phyloP scores from a whole-genome alignment of 805 yeast genomes.

The Yarrowia yakushimensis region DNA sequence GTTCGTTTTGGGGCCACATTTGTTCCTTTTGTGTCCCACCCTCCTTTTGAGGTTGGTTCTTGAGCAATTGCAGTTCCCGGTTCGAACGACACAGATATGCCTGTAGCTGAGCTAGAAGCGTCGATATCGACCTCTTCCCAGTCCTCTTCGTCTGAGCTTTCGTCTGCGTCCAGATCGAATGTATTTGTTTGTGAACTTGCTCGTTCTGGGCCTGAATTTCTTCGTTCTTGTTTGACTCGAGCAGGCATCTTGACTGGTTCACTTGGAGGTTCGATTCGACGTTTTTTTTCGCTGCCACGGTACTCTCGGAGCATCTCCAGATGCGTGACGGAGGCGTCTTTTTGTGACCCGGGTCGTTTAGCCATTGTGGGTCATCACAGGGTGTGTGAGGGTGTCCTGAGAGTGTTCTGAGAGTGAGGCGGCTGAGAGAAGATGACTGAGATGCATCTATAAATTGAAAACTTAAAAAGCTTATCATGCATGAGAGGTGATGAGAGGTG shows the following conservation, averaged over 20 bases:
- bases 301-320: slow-evolving; percentile 11
- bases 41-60: background rate
- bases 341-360: background rate
- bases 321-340: background rate
- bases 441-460: background rate
- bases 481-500: background rate
- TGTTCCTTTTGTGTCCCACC: slow-evolving; percentile 5
- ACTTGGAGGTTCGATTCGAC: background rate
- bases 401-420: too few relatives aligned
- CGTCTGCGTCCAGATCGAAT: background rate
- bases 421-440: background rate
- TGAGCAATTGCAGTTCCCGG: background rate
- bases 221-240: background rate
- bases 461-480: background rate
- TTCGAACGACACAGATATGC: background rate
- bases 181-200: background rate
- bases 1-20: background rate
- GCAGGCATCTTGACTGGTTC: background rate
- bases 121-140: slow-evolving; percentile 22
- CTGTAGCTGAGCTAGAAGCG: background rate
- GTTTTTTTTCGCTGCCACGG: background rate
- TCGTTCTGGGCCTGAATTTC: background rate
- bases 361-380: background rate
- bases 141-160: slow-evolving; percentile 7
- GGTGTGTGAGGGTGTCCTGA: too few relatives aligned